These are phyloP conservation scores for Paraconiothyrium brasiliense DNA, from an alignment of 2,329 filamentous ascomycete species.

Conservation along the genomic window DNA sequence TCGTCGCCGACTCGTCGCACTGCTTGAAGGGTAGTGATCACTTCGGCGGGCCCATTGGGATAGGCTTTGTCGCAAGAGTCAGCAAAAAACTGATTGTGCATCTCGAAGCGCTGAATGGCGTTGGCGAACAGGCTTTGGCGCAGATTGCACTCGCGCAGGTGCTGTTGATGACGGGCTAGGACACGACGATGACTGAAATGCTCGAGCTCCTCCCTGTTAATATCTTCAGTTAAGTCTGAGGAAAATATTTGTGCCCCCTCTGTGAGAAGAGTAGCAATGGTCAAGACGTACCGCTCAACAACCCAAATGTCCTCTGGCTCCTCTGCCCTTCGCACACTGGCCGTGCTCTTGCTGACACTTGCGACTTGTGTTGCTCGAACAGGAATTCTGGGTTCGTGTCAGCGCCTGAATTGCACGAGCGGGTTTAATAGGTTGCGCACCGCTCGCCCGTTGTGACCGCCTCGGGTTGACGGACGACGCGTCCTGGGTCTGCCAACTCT, in stretches of 20 bases:
- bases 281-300: not conserved
- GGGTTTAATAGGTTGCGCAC: not conserved
- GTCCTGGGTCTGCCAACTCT: not conserved
- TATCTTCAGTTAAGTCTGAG: not conserved
- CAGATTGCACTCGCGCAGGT: not conserved
- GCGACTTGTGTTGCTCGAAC: not conserved
- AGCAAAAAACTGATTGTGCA: not conserved
- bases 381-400: not conserved
- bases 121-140: not conserved
- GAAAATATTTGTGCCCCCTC: not conserved
- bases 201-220: not conserved
- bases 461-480: not conserved
- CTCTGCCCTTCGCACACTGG: not conserved
- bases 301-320: not conserved
- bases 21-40: not conserved
- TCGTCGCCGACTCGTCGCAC: not conserved
- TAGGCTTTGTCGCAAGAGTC: not conserved
- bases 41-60: not conserved
- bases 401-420: not conserved
- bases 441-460: not conserved
- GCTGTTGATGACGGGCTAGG: too few species aligned
- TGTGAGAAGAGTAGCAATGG: not conserved
- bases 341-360: not conserved
- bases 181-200: not conserved
- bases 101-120: constrained; percentile 9